Percentiles rank a stretch among this genome's conserved stretches.
phyloP scores from a whole-genome alignment of 768 basidiomycete genomes.

The Mycena filopes region DNA sequence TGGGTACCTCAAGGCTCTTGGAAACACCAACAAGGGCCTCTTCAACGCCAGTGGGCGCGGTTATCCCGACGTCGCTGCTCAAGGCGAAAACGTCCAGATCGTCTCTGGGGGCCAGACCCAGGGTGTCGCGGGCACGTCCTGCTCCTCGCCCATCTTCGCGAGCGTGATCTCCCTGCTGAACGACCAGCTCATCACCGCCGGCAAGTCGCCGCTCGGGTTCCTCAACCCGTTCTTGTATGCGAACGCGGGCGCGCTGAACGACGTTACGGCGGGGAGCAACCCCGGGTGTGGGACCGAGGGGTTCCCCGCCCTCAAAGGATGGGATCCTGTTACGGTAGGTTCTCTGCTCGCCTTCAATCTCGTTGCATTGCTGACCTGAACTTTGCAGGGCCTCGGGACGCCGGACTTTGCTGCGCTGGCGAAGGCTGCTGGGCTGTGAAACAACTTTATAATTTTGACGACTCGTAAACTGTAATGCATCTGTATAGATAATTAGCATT shows the following conservation, averaged over 20 bases:
- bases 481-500: neutral
- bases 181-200: constrained; percentile 27
- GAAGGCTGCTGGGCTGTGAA: constrained; percentile 19
- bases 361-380: neutral
- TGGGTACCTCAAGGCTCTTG: constrained; percentile 35
- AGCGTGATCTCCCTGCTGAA: constrained; percentile 26
- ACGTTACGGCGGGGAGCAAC: constrained; percentile 37
- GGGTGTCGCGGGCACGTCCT: constrained; percentile 26
- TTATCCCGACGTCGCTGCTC: constrained; percentile 42
- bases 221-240: constrained; percentile 26
- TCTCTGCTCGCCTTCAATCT: neutral
- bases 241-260: constrained; percentile 38
- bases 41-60: constrained; percentile 47
- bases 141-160: constrained; percentile 38
- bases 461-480: neutral
- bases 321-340: constrained; percentile 41
- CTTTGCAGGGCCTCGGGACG: constrained; percentile 23
- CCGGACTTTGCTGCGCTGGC: constrained; percentile 18
- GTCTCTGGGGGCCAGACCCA: constrained; percentile 9
- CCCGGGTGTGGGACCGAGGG: constrained; percentile 24
- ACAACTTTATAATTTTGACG: neutral
- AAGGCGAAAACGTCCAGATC: constrained; percentile 31
- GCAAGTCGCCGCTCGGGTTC: constrained; percentile 31
- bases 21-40: constrained; percentile 40
- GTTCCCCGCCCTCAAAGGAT: constrained; percentile 35